These are phyloP conservation scores for Didymella glomerata DNA, from an alignment of 2,329 filamentous ascomycete genomes.

Conservation along the genomic window DNA sequence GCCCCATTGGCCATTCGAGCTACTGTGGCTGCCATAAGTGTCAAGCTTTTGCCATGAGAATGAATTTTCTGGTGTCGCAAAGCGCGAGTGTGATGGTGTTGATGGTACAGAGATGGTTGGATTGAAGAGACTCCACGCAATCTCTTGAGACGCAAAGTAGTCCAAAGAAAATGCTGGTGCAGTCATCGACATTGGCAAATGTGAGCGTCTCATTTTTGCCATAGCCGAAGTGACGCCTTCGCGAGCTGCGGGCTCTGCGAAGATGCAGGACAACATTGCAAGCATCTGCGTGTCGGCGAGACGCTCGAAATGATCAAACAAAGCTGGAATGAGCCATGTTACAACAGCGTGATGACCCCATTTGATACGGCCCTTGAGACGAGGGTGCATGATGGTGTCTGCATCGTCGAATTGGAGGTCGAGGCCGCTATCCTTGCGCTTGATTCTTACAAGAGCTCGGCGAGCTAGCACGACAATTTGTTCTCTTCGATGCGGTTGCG, in stretches of 20 bases:
- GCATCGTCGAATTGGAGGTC: constrained; percentile 59
- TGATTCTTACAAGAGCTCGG: constrained; percentile 63
- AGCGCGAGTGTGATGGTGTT: constrained; percentile 44
- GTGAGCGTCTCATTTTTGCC: constrained; percentile 46
- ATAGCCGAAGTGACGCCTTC: constrained; percentile 52
- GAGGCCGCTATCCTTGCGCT: constrained; percentile 59
- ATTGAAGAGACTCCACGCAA: constrained; percentile 55
- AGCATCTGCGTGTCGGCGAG: constrained; percentile 71
- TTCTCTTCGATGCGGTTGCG: constrained; percentile 62
- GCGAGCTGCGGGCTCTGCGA: constrained; percentile 59
- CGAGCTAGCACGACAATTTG: constrained; percentile 75
- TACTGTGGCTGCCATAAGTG: constrained; percentile 59
- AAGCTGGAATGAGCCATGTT: constrained; percentile 63
- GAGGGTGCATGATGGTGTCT: constrained; percentile 50
- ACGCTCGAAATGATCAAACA: constrained; percentile 68
- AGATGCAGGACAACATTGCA: constrained; percentile 69
- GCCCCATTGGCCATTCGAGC: constrained; percentile 61
- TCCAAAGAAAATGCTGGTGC: constrained; percentile 58
- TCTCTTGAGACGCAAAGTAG: constrained; percentile 55
- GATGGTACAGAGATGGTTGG: constrained; percentile 48
- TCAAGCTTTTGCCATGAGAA: constrained; percentile 47
- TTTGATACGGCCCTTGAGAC: constrained; percentile 57
- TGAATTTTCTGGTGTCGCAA: constrained; percentile 42
- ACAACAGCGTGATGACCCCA: constrained; percentile 68
- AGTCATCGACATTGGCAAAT: constrained; percentile 54